Evolutionary conservation across 2,329 filamentous ascomycete species (phyloP).

Genomic region (Pezizomycotina sp.): DNA sequence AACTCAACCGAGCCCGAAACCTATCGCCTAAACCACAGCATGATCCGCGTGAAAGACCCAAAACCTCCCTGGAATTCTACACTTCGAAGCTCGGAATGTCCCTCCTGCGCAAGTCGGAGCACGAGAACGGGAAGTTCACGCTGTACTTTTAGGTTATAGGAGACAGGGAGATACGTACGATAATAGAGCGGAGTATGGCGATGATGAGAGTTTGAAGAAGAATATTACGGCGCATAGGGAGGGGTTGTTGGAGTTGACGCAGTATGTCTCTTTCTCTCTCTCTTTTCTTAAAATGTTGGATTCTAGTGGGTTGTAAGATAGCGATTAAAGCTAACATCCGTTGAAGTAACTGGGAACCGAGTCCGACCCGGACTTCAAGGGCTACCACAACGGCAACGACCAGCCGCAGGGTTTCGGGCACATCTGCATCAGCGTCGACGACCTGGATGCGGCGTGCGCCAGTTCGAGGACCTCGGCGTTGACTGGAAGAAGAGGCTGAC

Average conservation of each 20-base stretch:
- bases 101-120: slow-evolving; percentile 56
- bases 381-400: slow-evolving; percentile 80
- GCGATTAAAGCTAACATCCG: slow-evolving; percentile 37
- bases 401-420: slow-evolving; percentile 54
- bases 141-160: slow-evolving; percentile 84
- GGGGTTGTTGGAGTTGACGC: slow-evolving; percentile 78
- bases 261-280: slow-evolving; percentile 41
- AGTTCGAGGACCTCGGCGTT: slow-evolving; percentile 69
- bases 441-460: slow-evolving; percentile 71
- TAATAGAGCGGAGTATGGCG: too few relatives aligned
- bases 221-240: slow-evolving; percentile 52
- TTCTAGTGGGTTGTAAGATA: too few relatives aligned
- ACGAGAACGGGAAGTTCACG: slow-evolving; percentile 57
- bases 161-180: too few relatives aligned
- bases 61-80: slow-evolving; percentile 63
- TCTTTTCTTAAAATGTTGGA: too few relatives aligned
- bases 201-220: slow-evolving; percentile 37
- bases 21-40: slow-evolving; percentile 80
- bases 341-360: slow-evolving; percentile 44
- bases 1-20: slow-evolving; percentile 55
- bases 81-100: slow-evolving; percentile 81
- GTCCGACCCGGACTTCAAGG: slow-evolving; percentile 51
- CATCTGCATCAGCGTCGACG: slow-evolving; percentile 53
- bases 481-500: slow-evolving; percentile 92
- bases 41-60: slow-evolving; percentile 80